Base-by-base conservation (phyloP, 2,329 filamentous ascomycete genomes). In the Sporothrix mexicana region DNA sequence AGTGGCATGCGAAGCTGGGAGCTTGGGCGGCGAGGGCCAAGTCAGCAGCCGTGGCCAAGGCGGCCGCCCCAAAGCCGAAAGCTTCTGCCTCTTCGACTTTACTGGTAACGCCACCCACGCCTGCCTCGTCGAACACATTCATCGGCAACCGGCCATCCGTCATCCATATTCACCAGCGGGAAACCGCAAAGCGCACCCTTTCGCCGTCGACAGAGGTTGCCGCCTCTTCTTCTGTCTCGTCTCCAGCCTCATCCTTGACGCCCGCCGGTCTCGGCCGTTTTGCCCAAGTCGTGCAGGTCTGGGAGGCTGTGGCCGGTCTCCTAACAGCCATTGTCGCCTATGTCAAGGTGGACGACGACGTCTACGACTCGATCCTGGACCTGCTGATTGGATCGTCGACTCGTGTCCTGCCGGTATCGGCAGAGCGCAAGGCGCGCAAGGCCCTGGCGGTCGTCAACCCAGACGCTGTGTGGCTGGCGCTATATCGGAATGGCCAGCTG, bases 401-500 rank as follows among this genome's bases (percentile, higher is more conserved):
- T 17, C 69, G 10, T 66, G 59, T 72, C 55, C 59, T 75, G 36
- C 55, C 74, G 43, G 76, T 90, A 61, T 80, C 84, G 68, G 80
- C 79, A 47, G 82, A 85, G 41, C 71, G 77, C 1, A 83, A 87
- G 66, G 85, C 91, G 12, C 86, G 84, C 66, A 81, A 82, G 47
- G 89, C 88, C 12, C 80, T 96, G 62, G 89, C 92, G 76, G 81
- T 79, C 2, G 82, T 91, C 70, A 94, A 95, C 79, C 83, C 86
- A 0, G 93, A 96, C 83, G 91, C 92, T 1, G 91, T 96, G 3
- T 97, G 93, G 93, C 81, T 95, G 75, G 83, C 84, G 55, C 80
- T 88, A 77, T 86, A 87, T 72, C 45, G 64, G 0, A 30, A 49
- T 6, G 73, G 75, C 4, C 67, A 59, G 82, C 70, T 77, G 80